Evolutionary conservation across 768 basidiomycete species (phyloP).

Genomic region (Coprinopsis cinerea): DNA sequence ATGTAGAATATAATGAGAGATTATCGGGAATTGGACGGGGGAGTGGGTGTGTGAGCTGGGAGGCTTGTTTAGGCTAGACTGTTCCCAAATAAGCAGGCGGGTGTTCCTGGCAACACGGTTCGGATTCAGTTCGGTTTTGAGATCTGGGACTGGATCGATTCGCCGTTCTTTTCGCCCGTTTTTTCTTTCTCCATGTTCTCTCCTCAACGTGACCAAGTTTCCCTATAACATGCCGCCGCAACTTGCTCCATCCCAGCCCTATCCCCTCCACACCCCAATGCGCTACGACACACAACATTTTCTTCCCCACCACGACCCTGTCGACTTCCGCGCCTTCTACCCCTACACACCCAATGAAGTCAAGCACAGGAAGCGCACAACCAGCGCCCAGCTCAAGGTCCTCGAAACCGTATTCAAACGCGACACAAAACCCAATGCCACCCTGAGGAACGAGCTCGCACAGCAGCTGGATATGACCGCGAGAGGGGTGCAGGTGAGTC

Average conservation of each 20-base stretch:
- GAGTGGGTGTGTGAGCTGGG: background rate
- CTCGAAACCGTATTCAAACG: constrained; percentile 82
- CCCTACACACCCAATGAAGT: constrained; percentile 90
- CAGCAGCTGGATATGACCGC: constrained; percentile 86
- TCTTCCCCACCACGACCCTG: constrained; percentile 54
- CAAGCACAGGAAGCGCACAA: constrained; percentile 90
- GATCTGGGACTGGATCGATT: constrained; percentile 10
- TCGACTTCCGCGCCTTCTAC: constrained; percentile 80
- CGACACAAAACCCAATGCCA: constrained; percentile 89
- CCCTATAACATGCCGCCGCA: constrained; percentile 27
- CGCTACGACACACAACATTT: constrained; percentile 34
- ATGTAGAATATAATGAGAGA: background rate
- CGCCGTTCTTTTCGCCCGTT: constrained; percentile 20
- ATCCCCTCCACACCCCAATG: constrained; percentile 17
- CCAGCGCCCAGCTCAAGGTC: constrained; percentile 80
- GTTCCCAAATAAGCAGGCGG: constrained; percentile 8
- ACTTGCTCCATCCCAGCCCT: constrained; percentile 12
- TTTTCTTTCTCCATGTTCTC: constrained; percentile 19
- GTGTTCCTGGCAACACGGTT: constrained; percentile 20
- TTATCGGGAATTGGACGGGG: background rate
- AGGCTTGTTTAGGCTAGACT: constrained; percentile 8
- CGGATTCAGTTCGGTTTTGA: constrained; percentile 2
- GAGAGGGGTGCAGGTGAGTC: constrained; percentile 82
- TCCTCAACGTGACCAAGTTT: constrained; percentile 24
- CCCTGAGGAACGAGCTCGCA: constrained; percentile 73